Conservation (phyloP, 2,329 filamentous ascomycete species). For the Lasiodiplodia citricola region DNA sequence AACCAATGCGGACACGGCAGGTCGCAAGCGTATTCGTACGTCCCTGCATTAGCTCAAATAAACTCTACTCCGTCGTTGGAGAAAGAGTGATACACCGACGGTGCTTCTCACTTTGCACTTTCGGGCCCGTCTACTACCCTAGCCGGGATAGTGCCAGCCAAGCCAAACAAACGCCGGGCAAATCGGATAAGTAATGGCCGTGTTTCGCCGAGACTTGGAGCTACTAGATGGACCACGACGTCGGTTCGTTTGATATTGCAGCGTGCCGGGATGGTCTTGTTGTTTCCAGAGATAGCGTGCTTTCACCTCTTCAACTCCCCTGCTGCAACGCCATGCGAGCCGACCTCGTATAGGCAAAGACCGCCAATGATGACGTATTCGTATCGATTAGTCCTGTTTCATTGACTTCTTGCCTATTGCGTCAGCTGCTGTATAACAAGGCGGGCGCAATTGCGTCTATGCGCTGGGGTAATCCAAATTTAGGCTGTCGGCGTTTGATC, state of each 20-base stretch:
- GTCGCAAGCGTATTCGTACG: neutral
- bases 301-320: no score
- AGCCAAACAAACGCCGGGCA: neutral
- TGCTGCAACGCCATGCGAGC: no score
- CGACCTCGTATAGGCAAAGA: neutral
- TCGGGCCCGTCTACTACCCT: neutral
- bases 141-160: neutral
- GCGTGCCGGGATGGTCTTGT: no score
- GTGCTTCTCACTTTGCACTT: neutral
- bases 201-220: neutral
- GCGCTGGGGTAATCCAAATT: neutral
- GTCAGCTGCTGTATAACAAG: constrained; percentile 18
- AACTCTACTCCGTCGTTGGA: constrained; percentile 12
- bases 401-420: constrained; percentile 17
- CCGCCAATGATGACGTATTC: neutral
- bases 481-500: neutral
- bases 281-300: no score
- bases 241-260: no score
- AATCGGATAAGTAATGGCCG: neutral
- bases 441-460: neutral
- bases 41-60: constrained; percentile 17
- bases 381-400: neutral
- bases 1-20: neutral
- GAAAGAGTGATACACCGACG: neutral
- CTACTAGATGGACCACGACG: neutral